Base-by-base conservation (phyloP, 305 asterid genomes). In the Rubia balearica region DNA sequence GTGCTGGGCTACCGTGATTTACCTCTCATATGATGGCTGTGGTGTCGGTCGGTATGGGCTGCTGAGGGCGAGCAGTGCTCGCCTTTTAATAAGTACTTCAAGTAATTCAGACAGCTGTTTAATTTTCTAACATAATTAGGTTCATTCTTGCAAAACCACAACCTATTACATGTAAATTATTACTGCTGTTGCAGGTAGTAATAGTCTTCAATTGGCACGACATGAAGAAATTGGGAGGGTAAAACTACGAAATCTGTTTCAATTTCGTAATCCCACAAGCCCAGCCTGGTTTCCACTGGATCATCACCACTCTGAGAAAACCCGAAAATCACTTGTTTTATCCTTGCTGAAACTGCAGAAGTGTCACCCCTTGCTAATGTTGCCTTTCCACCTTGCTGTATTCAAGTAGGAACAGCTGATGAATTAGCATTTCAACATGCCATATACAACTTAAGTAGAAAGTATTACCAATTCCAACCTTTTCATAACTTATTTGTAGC, bases 231-330 rank as follows among this genome's bases (percentile, higher is more conserved):
- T 24, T 73, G 79, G 53, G 67, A 79, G 9, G 61, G 75, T 72
- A 78, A 76, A n/a, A 62, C 33, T 21, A n/a, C 13, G 2, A 27
- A 27, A 53, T 76, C 70, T 7, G 83, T 74, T 53, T 80, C 81
- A 40, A 80, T 75, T 73, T 75, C 81, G 41, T 70, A 82, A 67
- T 86, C 88, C 83, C 82, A 82, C 48, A 74, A 68, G 41, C 65
- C 70, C 42, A 66, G 33, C 19, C 74, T 67, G 55, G 84, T 76
- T 75, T 81, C 86, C 66, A 56, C 70, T 16, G 16, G 21, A 51
- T 51, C 21, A 10, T 74, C 77, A 60, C 10, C 21, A 30, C 19
- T 19, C 8, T 71, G 45, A 16, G 68, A 45, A 11, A 70, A 49
- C 62, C 84, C 78, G 64, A 55, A 61, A 14, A 75, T 69, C 67